phyloP scores from a whole-genome alignment of 163 green algal species.

The Coccomyxa subellipsoidea region DNA sequence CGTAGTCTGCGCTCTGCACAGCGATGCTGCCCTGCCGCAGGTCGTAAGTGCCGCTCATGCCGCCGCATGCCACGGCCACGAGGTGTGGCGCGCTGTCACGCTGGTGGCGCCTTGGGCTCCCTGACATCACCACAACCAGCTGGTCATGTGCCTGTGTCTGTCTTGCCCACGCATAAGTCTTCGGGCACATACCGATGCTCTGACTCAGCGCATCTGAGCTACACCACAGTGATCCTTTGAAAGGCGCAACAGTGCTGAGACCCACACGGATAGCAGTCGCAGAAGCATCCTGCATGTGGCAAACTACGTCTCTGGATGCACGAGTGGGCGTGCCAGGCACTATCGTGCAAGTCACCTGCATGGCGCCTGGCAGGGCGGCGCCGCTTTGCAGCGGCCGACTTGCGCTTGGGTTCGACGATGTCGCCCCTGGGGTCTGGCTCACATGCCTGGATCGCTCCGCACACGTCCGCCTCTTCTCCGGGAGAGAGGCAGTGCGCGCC shows the following conservation, averaged over 20 bases:
- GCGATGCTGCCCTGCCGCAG: constrained; percentile 9
- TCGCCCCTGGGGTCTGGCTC: not conserved
- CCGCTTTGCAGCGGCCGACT: not conserved
- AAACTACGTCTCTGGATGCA: no score
- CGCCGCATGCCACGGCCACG: constrained; percentile 18
- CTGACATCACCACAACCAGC: not conserved
- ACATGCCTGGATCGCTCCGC: not conserved
- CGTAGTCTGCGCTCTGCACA: constrained; percentile 7
- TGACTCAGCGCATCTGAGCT: no score
- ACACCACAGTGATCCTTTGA: no score
- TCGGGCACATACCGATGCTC: no score
- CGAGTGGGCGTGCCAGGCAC: no score
- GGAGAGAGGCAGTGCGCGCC: not conserved
- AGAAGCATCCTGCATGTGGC: no score
- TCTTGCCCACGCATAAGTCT: no score
- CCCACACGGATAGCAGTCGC: no score
- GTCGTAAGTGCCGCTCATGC: constrained; percentile 18
- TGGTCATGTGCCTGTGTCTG: not conserved
- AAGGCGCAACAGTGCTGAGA: no score
- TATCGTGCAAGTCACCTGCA: not conserved
- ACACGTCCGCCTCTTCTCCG: not conserved
- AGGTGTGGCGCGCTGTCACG: not conserved
- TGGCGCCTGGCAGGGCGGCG: not conserved
- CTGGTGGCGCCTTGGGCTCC: not conserved
- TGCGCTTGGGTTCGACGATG: not conserved